These are phyloP conservation scores for Dictyophora rubrovolvata DNA, from an alignment of 768 basidiomycete species.

Conservation along the genomic window DNA sequence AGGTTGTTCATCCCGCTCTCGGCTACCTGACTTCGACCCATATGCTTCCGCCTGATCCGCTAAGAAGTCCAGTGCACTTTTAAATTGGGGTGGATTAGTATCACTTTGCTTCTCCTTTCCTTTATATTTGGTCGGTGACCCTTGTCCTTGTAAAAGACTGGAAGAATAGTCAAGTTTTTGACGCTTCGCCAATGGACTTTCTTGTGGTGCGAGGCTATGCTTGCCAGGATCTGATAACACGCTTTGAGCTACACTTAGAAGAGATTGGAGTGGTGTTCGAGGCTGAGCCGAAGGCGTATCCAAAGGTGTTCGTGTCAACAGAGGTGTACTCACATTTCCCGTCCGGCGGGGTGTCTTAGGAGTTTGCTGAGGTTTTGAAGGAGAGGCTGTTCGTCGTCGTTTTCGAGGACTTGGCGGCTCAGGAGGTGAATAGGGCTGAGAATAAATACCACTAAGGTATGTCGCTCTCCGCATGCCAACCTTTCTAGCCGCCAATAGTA, in stretches of 20 bases:
- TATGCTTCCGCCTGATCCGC: conserved; percentile 61
- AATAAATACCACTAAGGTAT: conserved; percentile 40
- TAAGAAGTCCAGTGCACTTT: conserved; percentile 57
- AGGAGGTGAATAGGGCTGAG: conserved; percentile 17
- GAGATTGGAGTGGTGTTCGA: conserved; percentile 45
- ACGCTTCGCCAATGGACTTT: conserved; percentile 32
- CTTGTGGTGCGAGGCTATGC: conserved; percentile 16
- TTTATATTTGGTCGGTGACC: neutral
- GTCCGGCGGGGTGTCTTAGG: conserved; percentile 14
- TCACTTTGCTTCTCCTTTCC: conserved; percentile 13
- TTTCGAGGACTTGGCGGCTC: conserved; percentile 15
- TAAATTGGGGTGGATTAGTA: conserved; percentile 22
- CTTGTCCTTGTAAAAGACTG: neutral
- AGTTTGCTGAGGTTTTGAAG: conserved; percentile 4
- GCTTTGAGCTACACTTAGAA: conserved; percentile 50
- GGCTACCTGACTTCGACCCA: neutral
- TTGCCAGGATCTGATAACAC: conserved; percentile 35
- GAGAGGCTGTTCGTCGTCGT: conserved; percentile 18
- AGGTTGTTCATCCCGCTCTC: neutral
- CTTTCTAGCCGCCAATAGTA: conserved; percentile 61
- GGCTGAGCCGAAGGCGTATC: conserved; percentile 16
- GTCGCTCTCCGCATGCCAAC: conserved; percentile 54
- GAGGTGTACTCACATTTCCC: conserved; percentile 8
- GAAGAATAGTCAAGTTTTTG: conserved; percentile 19
- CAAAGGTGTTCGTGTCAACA: conserved; percentile 20